Conservation (phyloP, 2,329 filamentous ascomycete species). For the Plectosphaerella cucumerina region DNA sequence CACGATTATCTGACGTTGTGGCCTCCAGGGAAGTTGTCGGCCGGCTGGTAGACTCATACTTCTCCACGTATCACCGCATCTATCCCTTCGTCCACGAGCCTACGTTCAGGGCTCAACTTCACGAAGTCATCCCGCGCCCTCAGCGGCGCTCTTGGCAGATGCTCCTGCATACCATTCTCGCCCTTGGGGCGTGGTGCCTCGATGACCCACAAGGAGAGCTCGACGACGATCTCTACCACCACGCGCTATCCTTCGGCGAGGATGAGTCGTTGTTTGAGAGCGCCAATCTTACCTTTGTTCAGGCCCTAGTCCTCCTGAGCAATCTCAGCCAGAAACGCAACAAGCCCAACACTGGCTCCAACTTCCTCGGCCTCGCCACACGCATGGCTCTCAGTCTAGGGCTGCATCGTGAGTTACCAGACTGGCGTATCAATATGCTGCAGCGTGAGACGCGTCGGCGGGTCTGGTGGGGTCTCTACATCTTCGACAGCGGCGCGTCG, state of each 20-base stretch:
- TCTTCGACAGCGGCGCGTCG: conserved; percentile 40
- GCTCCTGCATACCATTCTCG: conserved; percentile 30
- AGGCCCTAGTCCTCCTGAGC: conserved; percentile 22
- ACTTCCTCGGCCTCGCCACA: conserved; percentile 40
- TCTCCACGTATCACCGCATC: conserved; percentile 36
- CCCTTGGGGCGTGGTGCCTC: conserved; percentile 30
- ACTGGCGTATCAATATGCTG: conserved; percentile 22
- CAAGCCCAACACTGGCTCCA: conserved; percentile 43
- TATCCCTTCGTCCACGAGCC: conserved; percentile 43
- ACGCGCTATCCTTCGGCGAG: conserved; percentile 19
- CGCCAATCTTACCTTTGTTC: conserved; percentile 25
- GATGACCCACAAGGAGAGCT: conserved; percentile 19
- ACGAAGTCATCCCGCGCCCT: conserved; percentile 24
- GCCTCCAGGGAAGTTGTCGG: conserved; percentile 19
- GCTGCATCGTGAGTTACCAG: conserved; percentile 36
- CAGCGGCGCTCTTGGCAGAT: conserved; percentile 25
- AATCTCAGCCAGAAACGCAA: conserved; percentile 44
- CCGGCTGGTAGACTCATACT: conserved; percentile 32
- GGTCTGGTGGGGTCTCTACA: conserved; percentile 39
- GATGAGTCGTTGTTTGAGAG: conserved; percentile 25
- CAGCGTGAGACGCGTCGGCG: conserved; percentile 32
- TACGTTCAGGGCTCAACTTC: conserved; percentile 33
- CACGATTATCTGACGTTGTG: conserved; percentile 14
- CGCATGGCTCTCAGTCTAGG: conserved; percentile 43
- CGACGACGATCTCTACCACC: conserved; percentile 23